A percentile compares a stretch with the other conserved stretches of the same genome.
Evolutionary conservation across 768 basidiomycete genomes (phyloP).

Genomic region (Paxillus ammoniavirescens): DNA sequence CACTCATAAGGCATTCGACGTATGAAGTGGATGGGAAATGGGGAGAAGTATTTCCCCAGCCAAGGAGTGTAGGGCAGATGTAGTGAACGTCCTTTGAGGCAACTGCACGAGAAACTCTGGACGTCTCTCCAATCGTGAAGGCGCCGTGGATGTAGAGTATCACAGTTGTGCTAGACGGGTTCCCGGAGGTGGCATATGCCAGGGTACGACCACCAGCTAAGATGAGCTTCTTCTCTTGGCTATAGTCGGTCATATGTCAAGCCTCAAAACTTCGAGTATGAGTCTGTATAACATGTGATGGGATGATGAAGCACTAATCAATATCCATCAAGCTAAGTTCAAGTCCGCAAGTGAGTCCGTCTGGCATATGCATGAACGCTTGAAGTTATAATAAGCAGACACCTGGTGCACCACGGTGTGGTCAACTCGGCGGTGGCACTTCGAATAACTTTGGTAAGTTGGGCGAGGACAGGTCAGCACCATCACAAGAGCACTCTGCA

Average conservation of each 20-base stretch:
- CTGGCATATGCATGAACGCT: too few species aligned
- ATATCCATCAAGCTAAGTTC: too few species aligned
- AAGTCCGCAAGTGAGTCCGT: too few species aligned
- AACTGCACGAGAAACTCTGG: slow-evolving; percentile 33
- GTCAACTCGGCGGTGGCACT: too few species aligned
- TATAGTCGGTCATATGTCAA: slow-evolving; percentile 4
- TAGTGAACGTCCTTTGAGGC: slow-evolving; percentile 42
- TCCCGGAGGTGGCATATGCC: slow-evolving; percentile 54
- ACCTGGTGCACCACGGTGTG: too few species aligned
- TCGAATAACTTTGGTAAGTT: too few species aligned
- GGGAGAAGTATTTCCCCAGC: slow-evolving; percentile 57
- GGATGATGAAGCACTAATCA: too few species aligned
- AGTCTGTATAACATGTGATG: too few species aligned
- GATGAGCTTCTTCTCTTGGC: slow-evolving; percentile 17
- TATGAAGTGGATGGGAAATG: slow-evolving; percentile 36
- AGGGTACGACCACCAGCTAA: slow-evolving; percentile 43
- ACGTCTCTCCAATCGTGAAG: slow-evolving; percentile 49
- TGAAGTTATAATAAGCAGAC: too few species aligned
- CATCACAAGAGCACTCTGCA: too few species aligned
- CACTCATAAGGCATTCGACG: slow-evolving; percentile 39
- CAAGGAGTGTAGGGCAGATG: slow-evolving; percentile 53
- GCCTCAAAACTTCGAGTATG: slow-evolving; percentile 35
- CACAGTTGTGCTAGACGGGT: slow-evolving; percentile 45
- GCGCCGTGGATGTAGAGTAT: slow-evolving; percentile 57
- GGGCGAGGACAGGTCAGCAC: too few species aligned